Percentiles rank a stretch among this genome's conserved stretches.
phyloP scores from a whole-genome alignment of 306 rosid genomes.

The Prunus salicina region DNA sequence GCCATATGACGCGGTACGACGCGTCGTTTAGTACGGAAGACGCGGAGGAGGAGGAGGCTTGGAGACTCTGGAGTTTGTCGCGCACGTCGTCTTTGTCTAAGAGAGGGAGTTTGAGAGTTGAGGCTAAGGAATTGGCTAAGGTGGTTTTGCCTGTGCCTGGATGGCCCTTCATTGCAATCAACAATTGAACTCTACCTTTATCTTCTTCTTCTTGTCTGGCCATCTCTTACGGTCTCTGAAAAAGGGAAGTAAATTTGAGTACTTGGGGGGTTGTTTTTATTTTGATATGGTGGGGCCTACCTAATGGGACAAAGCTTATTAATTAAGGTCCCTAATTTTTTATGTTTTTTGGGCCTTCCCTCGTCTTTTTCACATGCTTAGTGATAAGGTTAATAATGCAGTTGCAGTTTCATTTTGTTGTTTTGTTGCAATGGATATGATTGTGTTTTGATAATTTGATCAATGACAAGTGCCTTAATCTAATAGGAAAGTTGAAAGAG shows the following conservation, averaged over 20 bases:
- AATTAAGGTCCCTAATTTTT: neutral
- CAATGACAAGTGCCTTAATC: neutral
- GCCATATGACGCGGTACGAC: conserved; percentile 48
- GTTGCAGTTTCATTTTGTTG: neutral
- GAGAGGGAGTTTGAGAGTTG: conserved; percentile 47
- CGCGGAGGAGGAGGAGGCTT: neutral
- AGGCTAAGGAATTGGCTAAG: conserved; percentile 43
- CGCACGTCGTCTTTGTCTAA: conserved; percentile 63
- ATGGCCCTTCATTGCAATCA: conserved; percentile 75
- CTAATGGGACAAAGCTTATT: neutral
- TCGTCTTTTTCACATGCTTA: neutral
- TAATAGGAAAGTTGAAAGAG: neutral
- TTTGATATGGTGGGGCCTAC: neutral
- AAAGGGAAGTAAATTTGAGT: neutral
- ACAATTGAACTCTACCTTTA: conserved; percentile 4
- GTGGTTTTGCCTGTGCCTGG: conserved; percentile 65
- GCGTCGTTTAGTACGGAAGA: conserved; percentile 63
- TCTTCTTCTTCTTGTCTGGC: neutral
- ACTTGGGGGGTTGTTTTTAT: neutral
- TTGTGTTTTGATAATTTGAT: neutral
- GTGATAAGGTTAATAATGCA: neutral
- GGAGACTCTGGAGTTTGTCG: conserved; percentile 19
- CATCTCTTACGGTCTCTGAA: neutral
- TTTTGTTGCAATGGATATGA: neutral
- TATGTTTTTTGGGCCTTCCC: neutral